Evolutionary conservation across 768 basidiomycete genomes (phyloP).

Genomic region (Leucogyrophana mollusca): DNA sequence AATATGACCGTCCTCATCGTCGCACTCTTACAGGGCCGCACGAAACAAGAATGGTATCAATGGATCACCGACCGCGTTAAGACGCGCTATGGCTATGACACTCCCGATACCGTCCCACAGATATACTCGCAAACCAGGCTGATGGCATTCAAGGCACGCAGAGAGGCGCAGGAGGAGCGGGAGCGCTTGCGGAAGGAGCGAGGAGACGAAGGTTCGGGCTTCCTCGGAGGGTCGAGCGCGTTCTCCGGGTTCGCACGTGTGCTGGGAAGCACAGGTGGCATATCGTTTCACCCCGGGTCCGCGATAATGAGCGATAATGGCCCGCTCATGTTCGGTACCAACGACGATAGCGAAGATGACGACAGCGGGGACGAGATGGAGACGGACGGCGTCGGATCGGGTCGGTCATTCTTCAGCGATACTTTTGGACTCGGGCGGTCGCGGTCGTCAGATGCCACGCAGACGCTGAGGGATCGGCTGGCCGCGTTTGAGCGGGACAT

Average conservation of each 20-base stretch:
- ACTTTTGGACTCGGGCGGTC: conserved; percentile 42
- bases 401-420: conserved; percentile 48
- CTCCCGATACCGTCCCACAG: conserved; percentile 73
- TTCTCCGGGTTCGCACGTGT: conserved; percentile 54
- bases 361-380: conserved; percentile 53
- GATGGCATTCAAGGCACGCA: conserved; percentile 58
- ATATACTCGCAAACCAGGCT: conserved; percentile 69
- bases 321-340: conserved; percentile 58
- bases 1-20: conserved; percentile 98
- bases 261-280: conserved; percentile 56
- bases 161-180: conserved; percentile 54
- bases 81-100: conserved; percentile 69
- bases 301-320: conserved; percentile 50
- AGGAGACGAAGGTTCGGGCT: conserved; percentile 31
- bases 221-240: conserved; percentile 34
- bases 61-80: conserved; percentile 88
- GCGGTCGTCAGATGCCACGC: conserved; percentile 51
- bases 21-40: conserved; percentile 81
- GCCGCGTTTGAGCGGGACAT: conserved; percentile 61
- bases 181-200: conserved; percentile 38
- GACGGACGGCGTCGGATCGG: conserved; percentile 20
- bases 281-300: conserved; percentile 60
- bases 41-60: conserved; percentile 88
- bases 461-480: conserved; percentile 57
- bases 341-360: conserved; percentile 64